Conservation (phyloP, 306 rosid species). For the Corylus americana region DNA sequence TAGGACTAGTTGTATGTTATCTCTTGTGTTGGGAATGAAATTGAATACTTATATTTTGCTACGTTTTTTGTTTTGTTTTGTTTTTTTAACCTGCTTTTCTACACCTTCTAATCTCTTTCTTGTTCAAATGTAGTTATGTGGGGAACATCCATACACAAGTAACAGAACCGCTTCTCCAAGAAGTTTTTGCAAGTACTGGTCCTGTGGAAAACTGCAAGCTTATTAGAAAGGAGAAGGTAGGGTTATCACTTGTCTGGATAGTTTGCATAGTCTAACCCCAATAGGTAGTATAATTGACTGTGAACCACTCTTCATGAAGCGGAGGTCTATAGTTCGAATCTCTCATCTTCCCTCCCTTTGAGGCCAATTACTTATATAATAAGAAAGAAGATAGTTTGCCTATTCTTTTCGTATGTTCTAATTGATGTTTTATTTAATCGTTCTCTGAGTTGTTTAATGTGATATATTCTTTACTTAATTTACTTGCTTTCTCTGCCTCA, state of each 20-base stretch:
- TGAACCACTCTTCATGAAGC: too few relatives aligned
- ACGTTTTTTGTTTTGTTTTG: slow-evolving; percentile 33
- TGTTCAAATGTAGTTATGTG: slow-evolving; percentile 78
- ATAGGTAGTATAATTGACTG: too few relatives aligned
- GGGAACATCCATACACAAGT: slow-evolving; percentile 96
- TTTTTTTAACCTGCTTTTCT: slow-evolving; percentile 29
- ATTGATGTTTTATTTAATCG: neutral
- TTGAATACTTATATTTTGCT: slow-evolving; percentile 34
- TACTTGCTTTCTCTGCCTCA: slow-evolving; percentile 26
- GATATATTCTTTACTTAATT: neutral
- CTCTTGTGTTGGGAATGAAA: slow-evolving; percentile 18
- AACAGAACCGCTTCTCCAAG: slow-evolving; percentile 97
- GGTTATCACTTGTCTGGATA: slow-evolving; percentile 2
- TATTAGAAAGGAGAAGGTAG: slow-evolving; percentile 91
- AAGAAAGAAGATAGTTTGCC: neutral
- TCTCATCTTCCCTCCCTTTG: too few relatives aligned
- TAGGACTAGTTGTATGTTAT: slow-evolving; percentile 4
- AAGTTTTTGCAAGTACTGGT: slow-evolving; percentile 90
- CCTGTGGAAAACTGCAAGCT: slow-evolving; percentile 94
- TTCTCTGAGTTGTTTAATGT: neutral
- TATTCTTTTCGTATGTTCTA: neutral
- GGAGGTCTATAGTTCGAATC: too few relatives aligned
- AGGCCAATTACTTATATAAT: too few relatives aligned
- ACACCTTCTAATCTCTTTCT: slow-evolving; percentile 47
- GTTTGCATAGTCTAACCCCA: neutral